A percentile compares a stretch with the other conserved stretches of the same genome.
phyloP scores from a whole-genome alignment of 1,139 yeast species.

The Kodamaea plutei region DNA sequence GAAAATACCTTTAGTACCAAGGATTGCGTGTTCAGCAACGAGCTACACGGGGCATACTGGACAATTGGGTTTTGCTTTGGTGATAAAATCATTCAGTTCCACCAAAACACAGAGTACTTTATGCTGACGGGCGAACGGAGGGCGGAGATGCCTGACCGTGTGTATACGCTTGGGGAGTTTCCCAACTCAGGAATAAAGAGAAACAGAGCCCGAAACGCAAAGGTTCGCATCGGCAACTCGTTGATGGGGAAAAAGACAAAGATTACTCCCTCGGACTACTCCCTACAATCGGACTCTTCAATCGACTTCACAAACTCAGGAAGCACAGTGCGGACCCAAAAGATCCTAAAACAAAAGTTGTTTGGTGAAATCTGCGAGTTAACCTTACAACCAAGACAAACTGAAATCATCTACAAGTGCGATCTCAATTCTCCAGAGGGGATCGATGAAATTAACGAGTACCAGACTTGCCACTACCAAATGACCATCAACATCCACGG shows the following conservation, averaged over 20 bases:
- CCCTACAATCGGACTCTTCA: constrained; percentile 18
- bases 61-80: constrained; percentile 57
- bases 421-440: constrained; percentile 40
- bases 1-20: constrained; percentile 20
- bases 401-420: constrained; percentile 68
- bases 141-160: constrained; percentile 36
- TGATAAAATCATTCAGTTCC: constrained; percentile 56
- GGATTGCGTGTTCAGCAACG: constrained; percentile 29
- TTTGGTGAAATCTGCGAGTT: constrained; percentile 74
- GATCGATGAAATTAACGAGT: constrained; percentile 51
- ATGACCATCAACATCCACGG: constrained; percentile 55
- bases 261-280: constrained; percentile 17
- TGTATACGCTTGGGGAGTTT: constrained; percentile 46
- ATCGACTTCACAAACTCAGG: constrained; percentile 14
- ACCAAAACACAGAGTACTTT: constrained; percentile 30
- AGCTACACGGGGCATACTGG: constrained; percentile 54
- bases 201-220: no score
- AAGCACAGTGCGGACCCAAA: constrained; percentile 13
- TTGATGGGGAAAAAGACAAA: constrained; percentile 1
- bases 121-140: constrained; percentile 23
- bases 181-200: constrained; percentile 5
- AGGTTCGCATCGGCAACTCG: constrained; percentile 3
- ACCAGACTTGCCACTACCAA: constrained; percentile 68
- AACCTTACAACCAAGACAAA: constrained; percentile 57
- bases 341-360: constrained; percentile 50